phyloP scores from a whole-genome alignment of 441 rosid genomes.

The Dalechampia spathulata region DNA sequence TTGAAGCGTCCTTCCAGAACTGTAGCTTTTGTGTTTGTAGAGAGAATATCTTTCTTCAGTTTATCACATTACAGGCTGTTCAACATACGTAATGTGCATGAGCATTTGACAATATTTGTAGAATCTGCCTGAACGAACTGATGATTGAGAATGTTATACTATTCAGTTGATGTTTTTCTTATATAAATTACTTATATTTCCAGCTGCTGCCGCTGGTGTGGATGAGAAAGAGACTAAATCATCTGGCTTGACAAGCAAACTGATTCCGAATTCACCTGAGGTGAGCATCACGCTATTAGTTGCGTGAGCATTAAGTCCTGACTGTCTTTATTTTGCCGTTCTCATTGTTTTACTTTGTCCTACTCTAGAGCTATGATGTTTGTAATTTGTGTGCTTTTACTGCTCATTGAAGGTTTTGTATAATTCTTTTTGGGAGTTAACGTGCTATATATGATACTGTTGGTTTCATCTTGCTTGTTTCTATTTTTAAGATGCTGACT shows the following conservation, averaged over 20 bases:
- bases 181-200: conserved; percentile 9
- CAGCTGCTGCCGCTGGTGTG: conserved; percentile 23
- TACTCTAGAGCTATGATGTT: not conserved
- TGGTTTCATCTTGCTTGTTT: not conserved
- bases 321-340: not conserved
- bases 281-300: conserved; percentile 24
- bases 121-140: not conserved
- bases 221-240: conserved; percentile 33
- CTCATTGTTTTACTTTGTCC: not conserved
- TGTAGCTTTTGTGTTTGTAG: not conserved
- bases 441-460: not conserved
- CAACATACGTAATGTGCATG: not conserved
- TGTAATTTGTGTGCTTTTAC: not conserved
- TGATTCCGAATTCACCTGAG: conserved; percentile 57
- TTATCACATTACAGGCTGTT: not conserved
- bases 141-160: not conserved
- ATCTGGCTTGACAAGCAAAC: conserved; percentile 41
- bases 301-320: not conserved
- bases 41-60: not conserved
- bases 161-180: conserved; percentile 2
- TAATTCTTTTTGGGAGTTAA: not conserved
- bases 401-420: not conserved
- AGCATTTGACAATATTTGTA: not conserved
- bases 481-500: not conserved
- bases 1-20: not conserved